Evolutionary conservation across 2,329 filamentous ascomycete species (phyloP).

Genomic region (Neofusicoccum laricinum): DNA sequence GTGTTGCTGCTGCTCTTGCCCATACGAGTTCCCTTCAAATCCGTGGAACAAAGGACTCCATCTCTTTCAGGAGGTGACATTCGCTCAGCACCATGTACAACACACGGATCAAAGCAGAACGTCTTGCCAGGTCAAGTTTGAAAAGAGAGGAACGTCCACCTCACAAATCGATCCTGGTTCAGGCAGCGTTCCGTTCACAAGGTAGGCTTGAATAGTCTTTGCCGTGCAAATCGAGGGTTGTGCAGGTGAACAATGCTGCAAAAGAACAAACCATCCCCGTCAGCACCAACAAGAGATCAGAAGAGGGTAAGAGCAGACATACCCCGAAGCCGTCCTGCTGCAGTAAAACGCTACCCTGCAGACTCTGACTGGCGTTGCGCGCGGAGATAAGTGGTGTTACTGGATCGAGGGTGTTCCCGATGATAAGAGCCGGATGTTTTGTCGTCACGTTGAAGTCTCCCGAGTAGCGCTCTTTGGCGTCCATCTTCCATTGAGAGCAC

Average conservation of each 20-base stretch:
- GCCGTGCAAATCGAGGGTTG: slow-evolving; percentile 19
- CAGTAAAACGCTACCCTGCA: slow-evolving; percentile 19
- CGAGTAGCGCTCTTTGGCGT: slow-evolving; percentile 20
- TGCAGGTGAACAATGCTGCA: slow-evolving; percentile 6
- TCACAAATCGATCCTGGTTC: slow-evolving; percentile 20
- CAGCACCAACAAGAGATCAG: not conserved
- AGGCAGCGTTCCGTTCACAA: slow-evolving; percentile 21
- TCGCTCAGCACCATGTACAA: too few relatives aligned
- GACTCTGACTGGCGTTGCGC: slow-evolving; percentile 20
- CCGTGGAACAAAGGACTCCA: too few relatives aligned
- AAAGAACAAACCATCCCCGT: not conserved
- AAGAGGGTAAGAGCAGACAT: not conserved
- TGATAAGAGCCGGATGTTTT: slow-evolving; percentile 20
- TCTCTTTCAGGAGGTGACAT: too few relatives aligned
- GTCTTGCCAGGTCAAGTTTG: not conserved
- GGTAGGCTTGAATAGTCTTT: slow-evolving; percentile 19
- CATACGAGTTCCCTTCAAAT: too few relatives aligned
- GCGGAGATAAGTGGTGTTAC: slow-evolving; percentile 22
- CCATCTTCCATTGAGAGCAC: slow-evolving; percentile 22
- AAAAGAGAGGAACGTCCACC: not conserved
- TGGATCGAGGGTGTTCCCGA: slow-evolving; percentile 21
- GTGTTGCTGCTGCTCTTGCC: too few relatives aligned
- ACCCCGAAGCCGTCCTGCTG: slow-evolving; percentile 21
- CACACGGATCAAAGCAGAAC: not conserved
- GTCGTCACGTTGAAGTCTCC: slow-evolving; percentile 21